A percentile compares a stretch with the other conserved stretches of the same genome.
Conservation (phyloP, 495 filamentous ascomycete genomes). For the Neurospora sp. region DNA sequence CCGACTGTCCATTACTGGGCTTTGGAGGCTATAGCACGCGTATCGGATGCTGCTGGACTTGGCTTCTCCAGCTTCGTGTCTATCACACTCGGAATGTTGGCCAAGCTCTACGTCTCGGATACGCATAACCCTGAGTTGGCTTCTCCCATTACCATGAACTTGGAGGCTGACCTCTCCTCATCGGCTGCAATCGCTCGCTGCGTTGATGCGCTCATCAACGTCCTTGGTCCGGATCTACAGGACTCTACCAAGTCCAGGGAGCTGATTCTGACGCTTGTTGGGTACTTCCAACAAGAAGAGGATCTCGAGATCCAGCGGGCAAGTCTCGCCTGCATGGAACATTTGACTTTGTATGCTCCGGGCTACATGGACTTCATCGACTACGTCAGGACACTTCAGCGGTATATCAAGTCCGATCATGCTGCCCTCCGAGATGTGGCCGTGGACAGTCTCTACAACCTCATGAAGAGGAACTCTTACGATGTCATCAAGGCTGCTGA, state of each 20-base stretch:
- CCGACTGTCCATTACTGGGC: constrained; percentile 95
- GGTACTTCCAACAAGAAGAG: constrained; percentile 72
- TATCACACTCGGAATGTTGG: constrained; percentile 83
- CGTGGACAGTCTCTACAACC: constrained; percentile 79
- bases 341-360: constrained; percentile 85
- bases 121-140: constrained; percentile 80
- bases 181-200: constrained; percentile 74
- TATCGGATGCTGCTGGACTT: constrained; percentile 86
- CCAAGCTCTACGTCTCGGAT: constrained; percentile 83
- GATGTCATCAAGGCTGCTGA: constrained; percentile 65
- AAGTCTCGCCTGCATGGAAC: constrained; percentile 76
- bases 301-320: constrained; percentile 63
- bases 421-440: constrained; percentile 65
- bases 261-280: constrained; percentile 76
- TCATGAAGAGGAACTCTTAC: constrained; percentile 86
- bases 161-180: constrained; percentile 73
- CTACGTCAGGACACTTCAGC: constrained; percentile 76
- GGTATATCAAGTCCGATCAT: constrained; percentile 57
- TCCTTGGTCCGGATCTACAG: constrained; percentile 89
- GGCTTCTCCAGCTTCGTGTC: constrained; percentile 85
- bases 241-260: constrained; percentile 87
- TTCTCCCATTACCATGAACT: constrained; percentile 71
- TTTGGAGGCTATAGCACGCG: constrained; percentile 74
- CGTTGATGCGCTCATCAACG: constrained; percentile 92
- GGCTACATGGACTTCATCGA: constrained; percentile 69